A percentile compares a stretch with the other conserved stretches of the same genome.
These are phyloP conservation scores for Aspergillus ellipticus DNA, from an alignment of 495 filamentous ascomycete species.

Conservation along the genomic window DNA sequence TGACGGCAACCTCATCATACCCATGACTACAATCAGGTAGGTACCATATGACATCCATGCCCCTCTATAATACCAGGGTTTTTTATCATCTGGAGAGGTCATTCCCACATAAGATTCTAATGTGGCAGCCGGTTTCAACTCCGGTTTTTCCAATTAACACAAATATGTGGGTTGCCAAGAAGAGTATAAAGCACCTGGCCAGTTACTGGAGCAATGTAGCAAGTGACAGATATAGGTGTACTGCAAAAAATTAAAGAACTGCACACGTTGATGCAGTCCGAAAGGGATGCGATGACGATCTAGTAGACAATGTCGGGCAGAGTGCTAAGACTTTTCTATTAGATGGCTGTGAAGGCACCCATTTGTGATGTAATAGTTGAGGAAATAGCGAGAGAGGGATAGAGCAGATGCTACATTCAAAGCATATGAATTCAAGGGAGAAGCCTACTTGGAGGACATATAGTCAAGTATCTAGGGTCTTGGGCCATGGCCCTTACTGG, in stretches of 20 bases:
- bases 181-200: slow-evolving; percentile 25
- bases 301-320: slow-evolving; percentile 31
- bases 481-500: slow-evolving; percentile 7
- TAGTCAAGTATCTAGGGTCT: neutral
- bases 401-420: slow-evolving; percentile 28
- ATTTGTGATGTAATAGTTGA: slow-evolving; percentile 32
- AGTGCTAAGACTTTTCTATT: slow-evolving; percentile 29
- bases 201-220: slow-evolving; percentile 26
- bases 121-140: too few species aligned
- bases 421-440: slow-evolving; percentile 25
- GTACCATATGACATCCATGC: slow-evolving; percentile 50
- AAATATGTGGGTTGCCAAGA: slow-evolving; percentile 24
- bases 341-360: slow-evolving; percentile 23
- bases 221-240: slow-evolving; percentile 20
- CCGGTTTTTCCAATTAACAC: too few species aligned
- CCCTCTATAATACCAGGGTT: slow-evolving; percentile 51
- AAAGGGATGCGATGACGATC: slow-evolving; percentile 21
- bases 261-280: slow-evolving; percentile 19
- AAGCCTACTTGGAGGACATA: slow-evolving; percentile 10
- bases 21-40: slow-evolving; percentile 27
- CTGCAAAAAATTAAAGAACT: slow-evolving; percentile 23
- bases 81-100: slow-evolving; percentile 49
- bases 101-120: slow-evolving; percentile 50
- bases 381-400: slow-evolving; percentile 29
- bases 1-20: neutral